Evolutionary conservation across 306 rosid species (phyloP).

Genomic region (Inga oerstediana): DNA sequence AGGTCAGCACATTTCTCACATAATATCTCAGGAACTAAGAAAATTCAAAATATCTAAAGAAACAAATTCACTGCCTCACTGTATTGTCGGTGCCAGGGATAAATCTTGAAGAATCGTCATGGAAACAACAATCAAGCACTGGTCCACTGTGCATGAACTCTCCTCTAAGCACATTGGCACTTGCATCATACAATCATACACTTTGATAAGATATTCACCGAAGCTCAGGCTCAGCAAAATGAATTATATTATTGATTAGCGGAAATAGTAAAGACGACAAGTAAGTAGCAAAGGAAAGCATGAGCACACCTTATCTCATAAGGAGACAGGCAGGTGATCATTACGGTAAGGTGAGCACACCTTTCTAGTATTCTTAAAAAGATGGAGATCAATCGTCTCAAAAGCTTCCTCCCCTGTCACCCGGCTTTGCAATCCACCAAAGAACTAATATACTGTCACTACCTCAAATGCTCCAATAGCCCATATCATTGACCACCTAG

Average conservation of each 20-base stretch:
- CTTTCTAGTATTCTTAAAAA: no score
- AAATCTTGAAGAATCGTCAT: constrained; percentile 91
- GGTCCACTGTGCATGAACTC: constrained; percentile 86
- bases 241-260: not conserved
- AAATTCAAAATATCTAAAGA: not conserved
- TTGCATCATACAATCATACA: constrained; percentile 88
- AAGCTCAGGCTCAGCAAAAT: not conserved
- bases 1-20: not conserved
- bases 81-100: constrained; percentile 77
- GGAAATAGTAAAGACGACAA: not conserved
- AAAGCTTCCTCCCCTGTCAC: no score
- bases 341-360: constrained; percentile 43
- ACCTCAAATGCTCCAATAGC: no score
- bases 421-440: no score
- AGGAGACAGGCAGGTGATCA: constrained; percentile 86
- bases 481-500: no score
- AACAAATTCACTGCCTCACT: constrained; percentile 63
- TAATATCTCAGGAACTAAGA: not conserved
- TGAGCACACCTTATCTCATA: constrained; percentile 84
- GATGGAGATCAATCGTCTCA: no score
- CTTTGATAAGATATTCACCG: constrained; percentile 42
- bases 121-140: constrained; percentile 95
- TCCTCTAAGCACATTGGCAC: constrained; percentile 72
- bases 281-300: not conserved
- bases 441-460: no score